phyloP scores from a whole-genome alignment of 2,329 filamentous ascomycete genomes.

The Ophiostoma perfectum region DNA sequence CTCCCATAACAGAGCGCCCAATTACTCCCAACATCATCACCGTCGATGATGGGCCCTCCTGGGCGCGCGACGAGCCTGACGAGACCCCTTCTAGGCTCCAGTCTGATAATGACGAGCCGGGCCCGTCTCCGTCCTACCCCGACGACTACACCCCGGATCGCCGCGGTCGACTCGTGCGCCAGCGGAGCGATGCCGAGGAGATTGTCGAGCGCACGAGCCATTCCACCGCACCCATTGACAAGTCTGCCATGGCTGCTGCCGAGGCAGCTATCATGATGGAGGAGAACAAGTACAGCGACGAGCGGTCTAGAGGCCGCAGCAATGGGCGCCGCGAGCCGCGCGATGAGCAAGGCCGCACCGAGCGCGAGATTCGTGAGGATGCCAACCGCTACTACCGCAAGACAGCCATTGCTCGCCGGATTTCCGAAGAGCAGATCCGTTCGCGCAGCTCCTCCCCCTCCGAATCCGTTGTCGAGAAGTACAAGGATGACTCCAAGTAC shows the following conservation, averaged over 20 bases:
- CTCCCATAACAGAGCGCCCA: constrained; percentile 33
- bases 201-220: constrained; percentile 44
- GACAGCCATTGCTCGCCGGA: constrained; percentile 48
- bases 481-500: constrained; percentile 43
- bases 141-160: constrained; percentile 13
- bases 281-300: constrained; percentile 33
- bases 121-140: not conserved
- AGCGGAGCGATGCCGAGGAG: constrained; percentile 43
- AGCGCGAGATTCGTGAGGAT: constrained; percentile 42
- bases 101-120: not conserved
- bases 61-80: constrained; percentile 36
- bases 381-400: constrained; percentile 56
- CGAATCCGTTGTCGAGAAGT: constrained; percentile 52
- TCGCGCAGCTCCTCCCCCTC: constrained; percentile 49
- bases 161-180: constrained; percentile 42
- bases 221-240: constrained; percentile 45
- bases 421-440: constrained; percentile 49
- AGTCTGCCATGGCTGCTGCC: constrained; percentile 42
- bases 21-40: constrained; percentile 35
- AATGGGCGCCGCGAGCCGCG: constrained; percentile 19
- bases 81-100: constrained; percentile 31
- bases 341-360: constrained; percentile 25
- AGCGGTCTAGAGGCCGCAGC: constrained; percentile 23
- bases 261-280: constrained; percentile 40
- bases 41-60: constrained; percentile 25